A percentile compares a stretch with the other conserved stretches of the same genome.
phyloP scores from a whole-genome alignment of 805 yeast genomes.

The Saccharomycopsis selenospora region DNA sequence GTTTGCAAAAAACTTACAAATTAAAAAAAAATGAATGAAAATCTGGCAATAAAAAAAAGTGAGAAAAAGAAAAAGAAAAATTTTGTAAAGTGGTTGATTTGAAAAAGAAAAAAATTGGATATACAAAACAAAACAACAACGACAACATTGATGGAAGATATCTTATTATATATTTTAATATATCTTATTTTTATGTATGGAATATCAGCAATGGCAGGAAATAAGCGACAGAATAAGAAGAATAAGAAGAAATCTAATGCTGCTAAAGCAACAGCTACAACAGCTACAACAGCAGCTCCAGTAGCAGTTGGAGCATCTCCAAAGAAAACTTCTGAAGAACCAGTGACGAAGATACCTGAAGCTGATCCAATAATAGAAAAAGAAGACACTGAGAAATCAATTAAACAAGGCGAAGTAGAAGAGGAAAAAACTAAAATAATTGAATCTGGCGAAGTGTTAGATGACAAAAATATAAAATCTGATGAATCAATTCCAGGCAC shows the following conservation, averaged over 20 bases:
- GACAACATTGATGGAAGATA: constrained; percentile 3
- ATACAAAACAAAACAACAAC: no score
- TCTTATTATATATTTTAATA: background rate
- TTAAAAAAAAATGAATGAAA: no score
- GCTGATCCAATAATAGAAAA: background rate
- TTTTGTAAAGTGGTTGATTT: no score
- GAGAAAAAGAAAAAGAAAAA: no score
- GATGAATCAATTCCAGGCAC: background rate
- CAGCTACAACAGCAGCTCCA: background rate
- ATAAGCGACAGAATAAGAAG: background rate
- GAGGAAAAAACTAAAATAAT: background rate
- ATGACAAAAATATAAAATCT: background rate
- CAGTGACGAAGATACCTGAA: background rate
- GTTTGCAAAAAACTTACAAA: no score
- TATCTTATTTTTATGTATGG: background rate
- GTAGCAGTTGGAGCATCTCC: background rate
- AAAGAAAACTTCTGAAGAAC: background rate
- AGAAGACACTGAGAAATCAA: background rate
- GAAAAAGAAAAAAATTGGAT: no score
- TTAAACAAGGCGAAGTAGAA: background rate
- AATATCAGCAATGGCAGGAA: background rate
- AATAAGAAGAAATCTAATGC: background rate
- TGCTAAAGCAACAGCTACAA: background rate
- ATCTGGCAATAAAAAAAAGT: no score
- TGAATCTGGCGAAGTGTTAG: background rate